A percentile compares a stretch with the other conserved stretches of the same genome.
These are phyloP conservation scores for Exserohilum rostratum DNA, from an alignment of 2,329 filamentous ascomycete genomes.

Conservation along the genomic window DNA sequence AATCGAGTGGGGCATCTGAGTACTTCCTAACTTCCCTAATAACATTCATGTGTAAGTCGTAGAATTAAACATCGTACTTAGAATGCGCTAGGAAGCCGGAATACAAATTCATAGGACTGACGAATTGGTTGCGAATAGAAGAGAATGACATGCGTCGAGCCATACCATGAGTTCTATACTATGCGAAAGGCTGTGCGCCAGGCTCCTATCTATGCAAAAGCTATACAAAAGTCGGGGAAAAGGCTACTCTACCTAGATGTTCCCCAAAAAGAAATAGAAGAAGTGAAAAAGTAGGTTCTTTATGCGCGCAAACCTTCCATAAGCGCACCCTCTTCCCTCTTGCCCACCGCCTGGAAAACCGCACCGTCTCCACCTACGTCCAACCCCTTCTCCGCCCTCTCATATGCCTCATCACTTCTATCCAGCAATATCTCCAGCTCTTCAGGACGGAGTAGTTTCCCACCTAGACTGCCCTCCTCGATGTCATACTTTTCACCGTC, in stretches of 20 bases:
- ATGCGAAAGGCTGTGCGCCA: too few relatives aligned
- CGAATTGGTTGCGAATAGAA: too few relatives aligned
- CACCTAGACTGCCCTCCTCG: constrained; percentile 55
- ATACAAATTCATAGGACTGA: too few relatives aligned
- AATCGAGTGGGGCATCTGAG: constrained; percentile 24
- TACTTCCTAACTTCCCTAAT: background rate
- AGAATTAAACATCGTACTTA: constrained; percentile 7
- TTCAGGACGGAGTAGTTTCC: constrained; percentile 73
- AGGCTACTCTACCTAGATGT: too few relatives aligned
- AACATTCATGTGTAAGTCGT: constrained; percentile 14
- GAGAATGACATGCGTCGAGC: too few relatives aligned
- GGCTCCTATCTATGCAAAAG: too few relatives aligned
- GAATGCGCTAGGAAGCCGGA: constrained; percentile 14
- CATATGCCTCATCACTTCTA: constrained; percentile 70
- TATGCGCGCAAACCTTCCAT: constrained; percentile 56
- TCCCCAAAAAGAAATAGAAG: too few relatives aligned
- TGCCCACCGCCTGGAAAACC: constrained; percentile 79
- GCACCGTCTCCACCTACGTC: constrained; percentile 67
- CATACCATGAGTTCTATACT: too few relatives aligned
- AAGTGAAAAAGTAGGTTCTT: too few relatives aligned
- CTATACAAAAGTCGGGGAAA: too few relatives aligned
- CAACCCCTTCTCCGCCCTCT: constrained; percentile 76
- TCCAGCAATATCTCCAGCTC: constrained; percentile 83
- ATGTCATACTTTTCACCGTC: constrained; percentile 72
- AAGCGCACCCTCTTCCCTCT: constrained; percentile 62